Evolutionary conservation across 495 filamentous ascomycete species (phyloP), one percentile per base, ranked within the genome.

Genomic region (Talaromyces stipitatus): DNA sequence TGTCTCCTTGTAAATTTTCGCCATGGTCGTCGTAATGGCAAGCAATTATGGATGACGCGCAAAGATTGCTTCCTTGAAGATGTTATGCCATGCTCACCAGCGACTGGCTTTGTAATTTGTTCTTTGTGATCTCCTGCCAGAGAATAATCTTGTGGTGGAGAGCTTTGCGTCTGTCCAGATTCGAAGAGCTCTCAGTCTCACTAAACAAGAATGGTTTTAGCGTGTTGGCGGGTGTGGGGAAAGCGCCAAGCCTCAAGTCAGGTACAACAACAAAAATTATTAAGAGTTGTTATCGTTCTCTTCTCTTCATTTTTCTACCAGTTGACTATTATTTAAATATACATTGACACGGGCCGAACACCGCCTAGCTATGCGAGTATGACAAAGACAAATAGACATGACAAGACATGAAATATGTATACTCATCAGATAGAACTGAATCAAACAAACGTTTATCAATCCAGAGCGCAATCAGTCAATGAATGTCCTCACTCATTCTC

Each of bases 1-100:
- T 64, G 89, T 88, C 75, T 97, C 92, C 69, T 91, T 92, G 77
- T 89, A 92, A 62, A 91, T 75, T 70, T 72, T 76, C 47, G 71
- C 75, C 75, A 78, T 78, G 64, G 61, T 69, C 10, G 24, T 28
- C 33, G 54, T 30, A 22, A 23, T 55, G 14, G 8, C 10, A 28
- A 10, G 23, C 6, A 7, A 30, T 20, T 51, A 16, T n/a, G 16
- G 1, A 23, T 16, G n/a, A 4, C 48, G 48, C 48, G 48, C 48
- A 3, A 30, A 8, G 11, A 30, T 11, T 48, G 2, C 48, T 51
- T 8, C n/a, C n/a, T 28, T 11, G 27, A 51, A 51, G 14, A 29
- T 2, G 5, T 30, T 51, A 51, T 28, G 48, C 27, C 48, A 51
- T 51, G 26, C 27, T 51, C 48, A 30, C 27, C 24, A 12, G 16